Base-by-base conservation (phyloP, 495 filamentous ascomycete species). In the Penicillium pulvis region DNA sequence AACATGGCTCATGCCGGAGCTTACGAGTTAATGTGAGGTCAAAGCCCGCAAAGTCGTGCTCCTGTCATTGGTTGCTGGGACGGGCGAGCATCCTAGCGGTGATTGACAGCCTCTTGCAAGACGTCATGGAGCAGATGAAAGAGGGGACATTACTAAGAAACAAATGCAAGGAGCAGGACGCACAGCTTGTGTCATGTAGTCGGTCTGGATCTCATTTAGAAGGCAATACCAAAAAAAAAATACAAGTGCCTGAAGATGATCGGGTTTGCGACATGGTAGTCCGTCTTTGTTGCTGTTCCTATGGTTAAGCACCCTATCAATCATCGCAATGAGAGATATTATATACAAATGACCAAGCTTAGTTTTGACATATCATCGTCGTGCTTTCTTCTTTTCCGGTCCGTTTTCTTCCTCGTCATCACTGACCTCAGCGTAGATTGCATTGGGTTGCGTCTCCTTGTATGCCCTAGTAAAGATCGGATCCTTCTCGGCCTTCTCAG, bases 401-500 rank as follows among this genome's bases (percentile, higher is more conserved):
- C 77, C 82, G 1, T 77, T 82, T 51, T 81, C 79, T 31, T 91
- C 89, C 41, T 97, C 93, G 19, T 92, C 93, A 66, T 96, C 93
- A 72, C 92, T 96, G n/a, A 94, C 55, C 23, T 97, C 90, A 9
- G 90, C 89, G 77, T 94, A 98, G 42, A 97, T 88, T 28, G 94
- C 90, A 53, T 90, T 90, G 4, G 94, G 94, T 77, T 98, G 94
- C 23, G 93, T 98, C 57, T 87, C 80, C 66, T 88, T 88, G 88
- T 93, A 98, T 11, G 93, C 94, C 60, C 86, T 88, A 24, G 94
- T 98, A 69, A 98, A 98, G 60, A 95, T 81, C 4, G 92, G 93
- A 68, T 97, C 91, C 68, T 93, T 93, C 75, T 96, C 85, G 5
- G 92, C 93, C 68, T 94, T 87, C 17, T 96, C 91, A 16, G 93